Evolutionary conservation across 441 rosid genomes (phyloP), one percentile per base, ranked within the genome.

Genomic region (Pelargonium citronellum): DNA sequence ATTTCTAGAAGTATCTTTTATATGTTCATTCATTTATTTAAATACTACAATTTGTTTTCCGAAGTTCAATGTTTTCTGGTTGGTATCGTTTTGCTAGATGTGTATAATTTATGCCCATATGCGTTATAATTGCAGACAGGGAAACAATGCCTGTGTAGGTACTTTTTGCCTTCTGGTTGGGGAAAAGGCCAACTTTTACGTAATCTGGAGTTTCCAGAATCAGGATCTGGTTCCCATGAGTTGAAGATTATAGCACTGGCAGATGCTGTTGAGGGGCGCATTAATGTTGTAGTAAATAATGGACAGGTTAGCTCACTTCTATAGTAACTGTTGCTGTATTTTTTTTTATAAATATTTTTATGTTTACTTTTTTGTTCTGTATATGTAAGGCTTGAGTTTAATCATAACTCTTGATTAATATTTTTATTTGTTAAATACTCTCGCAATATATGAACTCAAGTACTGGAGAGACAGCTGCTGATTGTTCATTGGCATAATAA

Each of bases 201-300:
- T 69, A 83, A 81, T 77, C 66, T 79, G 71, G 88, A 87, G 75
- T 82, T 85, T 69, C 64, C 89, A 71, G 82, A 84, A 81, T 76
- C 81, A 66, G 76, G 74, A 27, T 74, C 91, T 69, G 68, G 73
- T 83, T 82, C 86, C 64, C 81, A 73, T 41, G 90, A 89, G 72
- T 68, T 83, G 67, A 95, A 86, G 80, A 85, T 89, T 72, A 70
- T 89, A 58, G 96, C 97, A 72, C 73, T 95, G 73, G 82, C 93
- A 71, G 97, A 92, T 87, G 91, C 94, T 30, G 95, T 91, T 72
- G 90, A 85, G 83, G 95, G 89, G 61, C 94, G 88, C 75, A 77
- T 95, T 74, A 92, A 91, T 83, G 80, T 95, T 62, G 78, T 89
- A 71, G 77, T 88, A 53, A 91, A 82, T 74, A 86, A 82, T 79